Percentiles rank a stretch among this genome's conserved stretches.
phyloP scores from a whole-genome alignment of 2,329 filamentous ascomycete genomes.

The Xylariaceae sp. region DNA sequence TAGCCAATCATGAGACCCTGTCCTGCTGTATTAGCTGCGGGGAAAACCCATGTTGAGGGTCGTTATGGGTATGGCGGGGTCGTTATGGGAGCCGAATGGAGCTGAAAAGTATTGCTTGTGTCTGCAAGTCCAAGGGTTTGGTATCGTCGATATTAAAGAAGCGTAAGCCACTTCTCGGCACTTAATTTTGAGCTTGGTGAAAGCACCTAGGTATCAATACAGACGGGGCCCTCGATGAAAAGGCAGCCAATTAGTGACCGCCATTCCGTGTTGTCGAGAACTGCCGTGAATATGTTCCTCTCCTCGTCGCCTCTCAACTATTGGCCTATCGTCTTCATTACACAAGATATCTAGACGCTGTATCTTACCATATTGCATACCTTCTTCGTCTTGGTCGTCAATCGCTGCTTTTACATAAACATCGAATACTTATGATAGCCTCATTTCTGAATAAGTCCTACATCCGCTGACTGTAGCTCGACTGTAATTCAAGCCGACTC shows the following conservation, averaged over 20 bases:
- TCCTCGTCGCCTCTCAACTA: neutral
- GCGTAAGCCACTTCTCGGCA: constrained; percentile 5
- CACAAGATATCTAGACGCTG: no score
- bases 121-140: constrained; percentile 4
- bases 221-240: neutral
- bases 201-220: neutral
- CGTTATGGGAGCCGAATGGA: constrained; percentile 1
- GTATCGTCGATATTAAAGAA: constrained; percentile 3
- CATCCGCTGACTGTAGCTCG: neutral
- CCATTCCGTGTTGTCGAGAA: neutral
- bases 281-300: neutral
- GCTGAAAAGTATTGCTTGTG: neutral
- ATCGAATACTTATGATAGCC: no score
- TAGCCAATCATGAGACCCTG: constrained; percentile 13
- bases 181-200: neutral
- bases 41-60: constrained; percentile 6
- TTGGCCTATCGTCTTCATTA: no score
- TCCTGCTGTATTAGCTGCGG: constrained; percentile 9
- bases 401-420: no score
- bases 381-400: no score
- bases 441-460: no score
- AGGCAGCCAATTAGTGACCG: neutral
- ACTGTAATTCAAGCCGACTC: no score
- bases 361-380: no score
- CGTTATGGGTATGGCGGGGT: neutral